Conservation (phyloP, 306 rosid species). For the Prunus davidiana region DNA sequence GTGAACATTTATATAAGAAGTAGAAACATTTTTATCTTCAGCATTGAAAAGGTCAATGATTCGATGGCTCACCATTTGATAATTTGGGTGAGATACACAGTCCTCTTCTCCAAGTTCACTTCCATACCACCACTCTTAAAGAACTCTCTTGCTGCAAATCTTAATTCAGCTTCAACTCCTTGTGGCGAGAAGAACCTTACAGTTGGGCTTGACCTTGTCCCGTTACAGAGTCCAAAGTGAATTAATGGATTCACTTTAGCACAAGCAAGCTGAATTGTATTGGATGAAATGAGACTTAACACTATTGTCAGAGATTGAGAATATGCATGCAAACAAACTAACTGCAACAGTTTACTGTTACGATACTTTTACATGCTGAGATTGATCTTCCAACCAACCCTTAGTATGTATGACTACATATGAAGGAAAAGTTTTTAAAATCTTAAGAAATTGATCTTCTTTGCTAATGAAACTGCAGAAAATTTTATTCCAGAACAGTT, state of each 20-base stretch:
- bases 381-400: no score
- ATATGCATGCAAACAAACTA: neutral
- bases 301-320: neutral
- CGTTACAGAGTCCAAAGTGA: slow-evolving; percentile 87
- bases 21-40: neutral
- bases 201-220: slow-evolving; percentile 79
- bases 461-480: neutral
- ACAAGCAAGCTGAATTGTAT: slow-evolving; percentile 52
- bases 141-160: slow-evolving; percentile 81
- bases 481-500: neutral
- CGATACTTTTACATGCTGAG: neutral
- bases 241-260: slow-evolving; percentile 70
- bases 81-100: slow-evolving; percentile 57
- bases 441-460: neutral
- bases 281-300: neutral
- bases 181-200: slow-evolving; percentile 68
- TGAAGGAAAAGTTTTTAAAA: neutral
- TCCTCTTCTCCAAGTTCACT: slow-evolving; percentile 84
- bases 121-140: slow-evolving; percentile 67
- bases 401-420: no score
- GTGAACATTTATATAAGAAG: no score
- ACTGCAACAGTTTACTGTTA: neutral
- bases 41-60: neutral
- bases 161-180: slow-evolving; percentile 72
- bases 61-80: slow-evolving; percentile 62